Evolutionary conservation across 179 eudicot species (phyloP).

Genomic region (Pouteria campechiana): DNA sequence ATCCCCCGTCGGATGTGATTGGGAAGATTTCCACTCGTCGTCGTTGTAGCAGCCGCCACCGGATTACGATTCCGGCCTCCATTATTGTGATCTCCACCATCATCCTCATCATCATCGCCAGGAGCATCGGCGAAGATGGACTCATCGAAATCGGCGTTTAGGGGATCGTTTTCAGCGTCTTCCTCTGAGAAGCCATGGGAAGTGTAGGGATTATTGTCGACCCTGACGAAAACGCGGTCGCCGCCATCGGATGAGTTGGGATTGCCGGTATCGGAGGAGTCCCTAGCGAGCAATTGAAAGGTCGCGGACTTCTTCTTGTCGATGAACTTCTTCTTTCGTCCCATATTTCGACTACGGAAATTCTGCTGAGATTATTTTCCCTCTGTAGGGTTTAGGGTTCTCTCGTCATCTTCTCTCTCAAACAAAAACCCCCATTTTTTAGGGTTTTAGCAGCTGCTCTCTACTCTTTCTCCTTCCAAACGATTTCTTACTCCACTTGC

Average conservation of each 20-base stretch:
- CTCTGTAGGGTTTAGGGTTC: too few relatives aligned
- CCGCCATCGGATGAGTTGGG: slow-evolving; percentile 35
- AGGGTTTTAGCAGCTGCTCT: too few relatives aligned
- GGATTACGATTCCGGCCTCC: background rate
- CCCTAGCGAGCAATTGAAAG: slow-evolving; percentile 70
- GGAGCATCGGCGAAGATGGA: slow-evolving; percentile 58
- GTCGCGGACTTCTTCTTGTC: slow-evolving; percentile 88
- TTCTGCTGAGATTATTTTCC: too few relatives aligned
- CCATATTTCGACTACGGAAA: too few relatives aligned
- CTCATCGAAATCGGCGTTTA: slow-evolving; percentile 13
- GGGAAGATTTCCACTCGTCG: too few relatives aligned
- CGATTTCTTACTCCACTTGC: too few relatives aligned
- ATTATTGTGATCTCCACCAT: background rate
- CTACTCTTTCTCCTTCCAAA: too few relatives aligned
- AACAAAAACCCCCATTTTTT: too few relatives aligned
- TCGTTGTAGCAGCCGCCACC: background rate
- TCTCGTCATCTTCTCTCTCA: too few relatives aligned
- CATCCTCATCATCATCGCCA: slow-evolving; percentile 34
- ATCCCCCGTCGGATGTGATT: slow-evolving; percentile 68
- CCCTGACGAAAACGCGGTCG: slow-evolving; percentile 68
- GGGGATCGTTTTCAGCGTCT: slow-evolving; percentile 2
- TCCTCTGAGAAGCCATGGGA: slow-evolving; percentile 26
- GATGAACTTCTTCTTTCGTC: slow-evolving; percentile 65
- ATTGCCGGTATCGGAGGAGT: slow-evolving; percentile 56
- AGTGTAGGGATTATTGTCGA: slow-evolving; percentile 50